Base-by-base conservation (phyloP, 2,329 filamentous ascomycete species). In the Teratosphaeria pseudoeucalypti region DNA sequence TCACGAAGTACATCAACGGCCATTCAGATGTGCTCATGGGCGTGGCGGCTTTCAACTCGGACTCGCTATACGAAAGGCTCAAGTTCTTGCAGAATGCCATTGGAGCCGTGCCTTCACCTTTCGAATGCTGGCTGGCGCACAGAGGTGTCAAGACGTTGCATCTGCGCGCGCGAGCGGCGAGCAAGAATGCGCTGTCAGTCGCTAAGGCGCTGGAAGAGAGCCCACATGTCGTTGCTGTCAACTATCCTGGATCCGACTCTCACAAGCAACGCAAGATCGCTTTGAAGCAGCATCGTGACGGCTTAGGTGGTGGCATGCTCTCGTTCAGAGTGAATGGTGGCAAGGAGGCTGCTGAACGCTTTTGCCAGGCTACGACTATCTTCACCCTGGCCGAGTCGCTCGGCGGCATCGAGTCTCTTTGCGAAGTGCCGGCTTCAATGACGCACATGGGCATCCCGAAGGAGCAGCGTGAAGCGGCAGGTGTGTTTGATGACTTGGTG, bases 1-100 rank as follows among this genome's bases (percentile, higher is more conserved):
- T 99, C 59, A 99, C 94, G 53, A 99, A 99, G 79, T 99, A 97
- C 78, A 97, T 99, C 79, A 97, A 97, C 75, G 94, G 94, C 56
- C 94, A 99, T 79, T 85, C 82, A 1, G 94, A 99, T 74, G 94
- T 99, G 9, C 86, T 97, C 69, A 99, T 99, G 94, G 94, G 94
- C 65, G 88, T 94, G 34, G 92, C 91, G 54, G 94, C 94, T 56
- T 95, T 95, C 83, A 97, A 96, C 82, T 89, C 87, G 34, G 85
- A 90, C 59, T 82, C 85, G 19, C 81, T 99, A 66, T 85, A 86
- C 72, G 79, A 86, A 63, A 85, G 89, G 52, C 83, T 99, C 26
- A 80, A 84, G 57, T 99, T 97, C 81, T 82, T 99, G 47, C 94
- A 99, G 75, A 99, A 99, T 77, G 94, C 94, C 67, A 95, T 96